A percentile compares a stretch with the other conserved stretches of the same genome.
Conservation (phyloP, 2,329 filamentous ascomycete species). For the Colletotrichum sansevieriae region DNA sequence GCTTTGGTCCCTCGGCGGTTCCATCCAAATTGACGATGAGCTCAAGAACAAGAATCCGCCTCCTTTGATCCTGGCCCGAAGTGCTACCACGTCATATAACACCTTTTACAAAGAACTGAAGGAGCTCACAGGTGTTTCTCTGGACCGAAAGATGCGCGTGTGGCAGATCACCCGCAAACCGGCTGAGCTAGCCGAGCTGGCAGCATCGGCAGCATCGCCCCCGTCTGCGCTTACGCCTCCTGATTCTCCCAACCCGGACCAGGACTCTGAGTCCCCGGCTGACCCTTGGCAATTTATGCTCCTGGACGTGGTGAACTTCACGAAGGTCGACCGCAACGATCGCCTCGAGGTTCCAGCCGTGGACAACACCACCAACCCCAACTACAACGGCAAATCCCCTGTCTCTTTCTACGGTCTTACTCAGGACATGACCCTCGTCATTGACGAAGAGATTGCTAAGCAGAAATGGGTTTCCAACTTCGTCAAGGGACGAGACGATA, state of each 20-base stretch:
- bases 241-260: conserved; percentile 53
- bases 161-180: conserved; percentile 72
- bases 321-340: conserved; percentile 43
- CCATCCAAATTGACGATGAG: conserved; percentile 67
- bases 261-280: conserved; percentile 47
- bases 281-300: conserved; percentile 57
- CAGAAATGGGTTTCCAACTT: conserved; percentile 70
- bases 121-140: conserved; percentile 73
- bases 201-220: conserved; percentile 53
- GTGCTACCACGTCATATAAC: conserved; percentile 76
- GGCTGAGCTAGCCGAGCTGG: conserved; percentile 48
- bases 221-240: conserved; percentile 54
- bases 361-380: conserved; percentile 79
- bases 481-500: conserved; percentile 48
- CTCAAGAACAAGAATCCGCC: conserved; percentile 74
- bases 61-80: conserved; percentile 77
- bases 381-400: conserved; percentile 81
- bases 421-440: conserved; percentile 81
- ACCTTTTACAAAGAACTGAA: conserved; percentile 85
- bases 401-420: conserved; percentile 76
- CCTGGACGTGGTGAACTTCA: conserved; percentile 68
- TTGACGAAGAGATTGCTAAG: conserved; percentile 81
- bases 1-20: conserved; percentile 73
- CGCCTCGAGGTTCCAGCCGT: conserved; percentile 44
- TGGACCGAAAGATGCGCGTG: conserved; percentile 80